A percentile compares a stretch with the other conserved stretches of the same genome.
Evolutionary conservation across 1,284 basidiomycete genomes (phyloP).

Genomic region (Microbotryomycetes sp.): DNA sequence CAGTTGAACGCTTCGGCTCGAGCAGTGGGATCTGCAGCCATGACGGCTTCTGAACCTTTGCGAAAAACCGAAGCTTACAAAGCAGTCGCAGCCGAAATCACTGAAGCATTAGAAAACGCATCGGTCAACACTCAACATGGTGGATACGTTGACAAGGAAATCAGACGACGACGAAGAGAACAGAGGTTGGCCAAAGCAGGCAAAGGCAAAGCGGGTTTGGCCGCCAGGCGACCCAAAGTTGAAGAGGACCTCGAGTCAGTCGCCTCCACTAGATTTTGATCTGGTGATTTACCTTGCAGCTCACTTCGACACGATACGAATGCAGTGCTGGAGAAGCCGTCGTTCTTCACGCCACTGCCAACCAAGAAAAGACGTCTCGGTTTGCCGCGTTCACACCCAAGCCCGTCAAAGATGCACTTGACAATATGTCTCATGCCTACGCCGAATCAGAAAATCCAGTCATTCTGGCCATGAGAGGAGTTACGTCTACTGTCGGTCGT

Average conservation of each 20-base stretch:
- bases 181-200: constrained; percentile 75
- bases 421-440: constrained; percentile 56
- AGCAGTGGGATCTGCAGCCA: constrained; percentile 38
- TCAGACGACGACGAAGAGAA: constrained; percentile 65
- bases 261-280: not conserved
- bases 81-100: constrained; percentile 74
- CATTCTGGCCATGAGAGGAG: constrained; percentile 68
- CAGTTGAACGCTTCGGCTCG: constrained; percentile 18
- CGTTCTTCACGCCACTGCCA: constrained; percentile 72
- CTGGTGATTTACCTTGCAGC: too few species aligned
- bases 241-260: constrained; percentile 72
- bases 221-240: constrained; percentile 46
- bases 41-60: constrained; percentile 81
- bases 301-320: too few species aligned
- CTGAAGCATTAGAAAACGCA: constrained; percentile 90
- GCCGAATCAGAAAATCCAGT: constrained; percentile 92
- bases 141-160: constrained; percentile 89
- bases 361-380: constrained; percentile 63
- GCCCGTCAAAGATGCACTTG: constrained; percentile 31
- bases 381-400: constrained; percentile 50
- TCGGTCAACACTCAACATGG: constrained; percentile 78
- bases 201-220: constrained; percentile 50
- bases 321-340: constrained; percentile 73
- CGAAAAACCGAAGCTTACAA: constrained; percentile 95
- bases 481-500: constrained; percentile 77